phyloP scores from a whole-genome alignment of 495 filamentous ascomycete genomes.

The Aspergillus panamensis region DNA sequence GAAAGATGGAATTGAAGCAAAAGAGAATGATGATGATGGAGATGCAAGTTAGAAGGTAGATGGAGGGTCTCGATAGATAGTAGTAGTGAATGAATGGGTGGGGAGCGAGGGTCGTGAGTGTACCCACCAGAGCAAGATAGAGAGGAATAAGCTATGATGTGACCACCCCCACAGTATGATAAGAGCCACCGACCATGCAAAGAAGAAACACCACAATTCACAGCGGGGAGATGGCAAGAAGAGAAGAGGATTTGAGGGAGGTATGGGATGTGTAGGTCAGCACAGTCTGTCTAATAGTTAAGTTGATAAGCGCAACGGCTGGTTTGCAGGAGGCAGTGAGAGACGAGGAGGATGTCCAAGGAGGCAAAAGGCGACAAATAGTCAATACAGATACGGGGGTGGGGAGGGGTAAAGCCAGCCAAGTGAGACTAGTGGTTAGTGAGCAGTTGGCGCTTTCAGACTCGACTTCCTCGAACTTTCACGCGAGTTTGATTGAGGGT shows the following conservation, averaged over 20 bases:
- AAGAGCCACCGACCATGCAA: not conserved
- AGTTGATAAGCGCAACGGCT: not conserved
- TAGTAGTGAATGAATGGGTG: slow-evolving; percentile 3
- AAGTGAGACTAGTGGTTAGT: slow-evolving; percentile 10
- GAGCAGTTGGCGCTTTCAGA: not conserved
- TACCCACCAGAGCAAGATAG: not conserved
- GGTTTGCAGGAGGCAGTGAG: not conserved
- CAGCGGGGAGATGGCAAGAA: not conserved
- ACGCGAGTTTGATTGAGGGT: not conserved
- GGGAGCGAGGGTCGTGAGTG: not conserved
- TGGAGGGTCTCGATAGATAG: not conserved
- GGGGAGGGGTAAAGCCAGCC: slow-evolving; percentile 24
- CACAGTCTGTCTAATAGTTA: too few species aligned
- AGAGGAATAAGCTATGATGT: not conserved
- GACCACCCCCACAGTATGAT: not conserved
- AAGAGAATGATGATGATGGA: slow-evolving; percentile 12
- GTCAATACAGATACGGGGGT: slow-evolving; percentile 22
- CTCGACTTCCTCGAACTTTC: not conserved
- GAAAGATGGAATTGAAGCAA: not conserved
- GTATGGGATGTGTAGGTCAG: too few species aligned
- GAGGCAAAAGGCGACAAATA: slow-evolving; percentile 16
- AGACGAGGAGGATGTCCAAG: not conserved
- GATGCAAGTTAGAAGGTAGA: not conserved
- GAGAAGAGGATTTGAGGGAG: not conserved
- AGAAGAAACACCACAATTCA: not conserved